A percentile compares a stretch with the other conserved stretches of the same genome.
Conservation (phyloP, 148 eudicot species). For the Nepenthes mirabilis region DNA sequence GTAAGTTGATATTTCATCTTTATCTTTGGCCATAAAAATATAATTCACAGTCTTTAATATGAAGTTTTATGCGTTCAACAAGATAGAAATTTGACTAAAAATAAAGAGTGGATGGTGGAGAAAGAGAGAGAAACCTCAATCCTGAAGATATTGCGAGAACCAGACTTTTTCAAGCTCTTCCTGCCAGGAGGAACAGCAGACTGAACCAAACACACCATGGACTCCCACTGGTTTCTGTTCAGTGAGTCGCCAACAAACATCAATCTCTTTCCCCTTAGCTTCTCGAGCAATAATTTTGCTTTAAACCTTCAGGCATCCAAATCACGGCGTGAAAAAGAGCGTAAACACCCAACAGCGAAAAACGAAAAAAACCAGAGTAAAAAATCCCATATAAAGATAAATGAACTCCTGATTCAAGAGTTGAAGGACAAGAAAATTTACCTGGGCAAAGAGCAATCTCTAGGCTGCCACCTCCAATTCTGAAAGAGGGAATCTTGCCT, state of each 20-base stretch:
- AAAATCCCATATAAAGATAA: background rate
- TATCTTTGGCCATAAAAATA: too few relatives aligned
- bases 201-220: conserved; percentile 88
- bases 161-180: conserved; percentile 58
- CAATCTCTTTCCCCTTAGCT: conserved; percentile 73
- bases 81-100: background rate
- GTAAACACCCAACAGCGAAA: too few relatives aligned
- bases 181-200: conserved; percentile 52
- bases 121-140: conserved; percentile 42
- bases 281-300: conserved; percentile 71
- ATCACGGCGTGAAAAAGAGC: background rate
- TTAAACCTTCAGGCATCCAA: conserved; percentile 37
- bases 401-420: background rate
- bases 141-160: conserved; percentile 64
- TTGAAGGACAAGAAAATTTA: conserved; percentile 13
- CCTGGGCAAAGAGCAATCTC: conserved; percentile 76
- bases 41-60: too few relatives aligned
- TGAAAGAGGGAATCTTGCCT: conserved; percentile 63
- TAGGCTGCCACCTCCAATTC: conserved; percentile 96
- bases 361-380: background rate
- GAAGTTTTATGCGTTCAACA: background rate
- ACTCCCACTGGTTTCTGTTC: conserved; percentile 94
- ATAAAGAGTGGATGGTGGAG: background rate
- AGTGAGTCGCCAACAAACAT: conserved; percentile 97
- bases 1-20: background rate